These are phyloP conservation scores for Periconia sp. DNA, from an alignment of 2,329 filamentous ascomycete genomes.

Conservation along the genomic window DNA sequence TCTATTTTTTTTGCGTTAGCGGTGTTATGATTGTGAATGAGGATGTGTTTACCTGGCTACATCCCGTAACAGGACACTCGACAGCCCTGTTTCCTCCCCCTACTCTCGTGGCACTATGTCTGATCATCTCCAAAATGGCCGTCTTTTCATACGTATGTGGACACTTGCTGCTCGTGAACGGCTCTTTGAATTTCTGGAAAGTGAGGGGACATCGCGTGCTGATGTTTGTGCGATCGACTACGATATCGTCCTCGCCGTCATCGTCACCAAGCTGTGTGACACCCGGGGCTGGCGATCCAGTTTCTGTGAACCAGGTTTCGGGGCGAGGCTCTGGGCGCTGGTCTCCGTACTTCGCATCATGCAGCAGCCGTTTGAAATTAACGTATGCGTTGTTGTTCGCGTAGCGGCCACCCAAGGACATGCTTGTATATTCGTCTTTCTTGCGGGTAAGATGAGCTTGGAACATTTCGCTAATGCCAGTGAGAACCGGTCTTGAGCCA, in stretches of 20 bases:
- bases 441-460: constrained; percentile 40
- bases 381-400: constrained; percentile 62
- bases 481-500: constrained; percentile 32
- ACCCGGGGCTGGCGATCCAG: constrained; percentile 47
- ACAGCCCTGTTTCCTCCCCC: constrained; percentile 39
- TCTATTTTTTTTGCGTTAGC: constrained; percentile 19
- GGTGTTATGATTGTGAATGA: background rate
- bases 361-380: constrained; percentile 62
- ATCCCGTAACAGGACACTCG: constrained; percentile 68
- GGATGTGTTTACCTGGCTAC: constrained; percentile 48
- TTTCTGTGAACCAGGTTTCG: constrained; percentile 64
- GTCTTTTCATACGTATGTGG: constrained; percentile 71
- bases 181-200: constrained; percentile 64
- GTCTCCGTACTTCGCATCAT: constrained; percentile 61
- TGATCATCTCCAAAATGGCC: constrained; percentile 61
- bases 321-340: constrained; percentile 57
- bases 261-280: constrained; percentile 46
- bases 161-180: constrained; percentile 67
- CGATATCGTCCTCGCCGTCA: constrained; percentile 69
- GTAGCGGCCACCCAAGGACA: constrained; percentile 51
- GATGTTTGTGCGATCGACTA: constrained; percentile 64
- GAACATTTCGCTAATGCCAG: constrained; percentile 42
- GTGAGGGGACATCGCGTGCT: constrained; percentile 72
- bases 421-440: constrained; percentile 48
- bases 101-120: constrained; percentile 17